Base-by-base conservation (phyloP, 1,284 basidiomycete species). In the Xerocomus nothofagi region DNA sequence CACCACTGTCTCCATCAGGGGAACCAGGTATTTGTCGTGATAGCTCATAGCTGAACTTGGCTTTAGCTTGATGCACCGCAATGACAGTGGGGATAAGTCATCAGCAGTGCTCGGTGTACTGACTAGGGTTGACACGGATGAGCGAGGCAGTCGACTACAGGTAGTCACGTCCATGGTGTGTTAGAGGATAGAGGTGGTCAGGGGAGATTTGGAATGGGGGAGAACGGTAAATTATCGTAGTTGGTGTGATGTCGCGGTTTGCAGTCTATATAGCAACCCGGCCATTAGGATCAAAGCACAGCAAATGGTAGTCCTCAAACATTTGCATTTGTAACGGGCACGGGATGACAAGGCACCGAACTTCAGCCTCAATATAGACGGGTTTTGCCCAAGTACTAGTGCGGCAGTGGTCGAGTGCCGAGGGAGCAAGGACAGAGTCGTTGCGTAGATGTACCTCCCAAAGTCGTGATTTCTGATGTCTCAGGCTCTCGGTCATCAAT, bases 261-360 rank as follows among this genome's bases (percentile, higher is more conserved):
- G 50, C 50, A 44, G 46, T n/a, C 33, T 66, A 66, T 66, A 65
- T 66, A 66, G 33, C 34, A 26, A 38, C 18, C 18, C 41, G 11
- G 48, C 24, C 32, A 60, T 50, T 56, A 33, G n/a, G 39, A 57
- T 62, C 61, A 51, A 10, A 18, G 37, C 60, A 62, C 63, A 66
- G 63, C 48, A 60, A 44, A 5, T 1, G 24, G 7, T 17, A 23
- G 26, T 38, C n/a, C 39, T n/a, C 20, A 5, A 41, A 34, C 30
- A 43, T 18, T 34, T 24, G 21, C 30, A 43, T 18, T 34, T 24
- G 21, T 36, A 38, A 41, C 39, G 31, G 53, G 36, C 26, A 44
- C 61, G 53, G 53, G 27, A 20, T 15, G 38, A 34, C 8, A 20
- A 27, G 12, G 32, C 49, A 44, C 50, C 41, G 42, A 29, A 44